Evolutionary conservation across 2,329 filamentous ascomycete species (phyloP).

Genomic region (Phaeophleospora eucalypticola): DNA sequence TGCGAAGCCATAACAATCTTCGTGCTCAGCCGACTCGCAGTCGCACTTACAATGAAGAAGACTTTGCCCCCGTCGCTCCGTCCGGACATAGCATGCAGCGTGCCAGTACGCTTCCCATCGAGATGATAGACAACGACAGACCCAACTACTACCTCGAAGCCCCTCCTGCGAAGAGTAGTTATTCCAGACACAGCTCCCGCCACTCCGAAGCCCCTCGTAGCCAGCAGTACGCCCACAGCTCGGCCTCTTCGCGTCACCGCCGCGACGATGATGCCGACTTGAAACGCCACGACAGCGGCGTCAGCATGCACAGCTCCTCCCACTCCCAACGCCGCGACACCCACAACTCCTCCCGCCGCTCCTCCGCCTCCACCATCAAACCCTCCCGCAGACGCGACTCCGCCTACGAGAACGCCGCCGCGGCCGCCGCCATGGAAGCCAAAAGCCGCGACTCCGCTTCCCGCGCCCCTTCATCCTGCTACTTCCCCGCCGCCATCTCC

Average conservation of each 20-base stretch:
- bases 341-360: constrained; percentile 18
- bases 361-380: constrained; percentile 30
- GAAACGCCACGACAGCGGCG: constrained; percentile 28
- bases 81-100: constrained; percentile 18
- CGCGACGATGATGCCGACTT: constrained; percentile 15
- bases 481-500: constrained; percentile 25
- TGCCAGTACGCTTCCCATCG: constrained; percentile 18
- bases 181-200: constrained; percentile 12
- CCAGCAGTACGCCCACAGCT: not conserved
- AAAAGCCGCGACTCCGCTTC: constrained; percentile 5
- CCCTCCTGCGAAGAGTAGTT: constrained; percentile 16
- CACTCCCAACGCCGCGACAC: constrained; percentile 17
- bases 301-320: constrained; percentile 24
- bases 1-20: constrained; percentile 22
- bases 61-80: constrained; percentile 19
- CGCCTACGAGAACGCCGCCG: constrained; percentile 8
- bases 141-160: constrained; percentile 20
- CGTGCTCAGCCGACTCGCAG: constrained; percentile 23
- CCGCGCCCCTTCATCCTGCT: constrained; percentile 17
- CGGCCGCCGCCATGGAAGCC: constrained; percentile 9
- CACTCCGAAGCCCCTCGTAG: constrained; percentile 1
- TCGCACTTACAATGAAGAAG: constrained; percentile 23
- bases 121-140: constrained; percentile 6
- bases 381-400: constrained; percentile 16
- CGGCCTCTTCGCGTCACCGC: constrained; percentile 8